phyloP scores from a whole-genome alignment of 257 asterid genomes.

The Forsythia viridissima region DNA sequence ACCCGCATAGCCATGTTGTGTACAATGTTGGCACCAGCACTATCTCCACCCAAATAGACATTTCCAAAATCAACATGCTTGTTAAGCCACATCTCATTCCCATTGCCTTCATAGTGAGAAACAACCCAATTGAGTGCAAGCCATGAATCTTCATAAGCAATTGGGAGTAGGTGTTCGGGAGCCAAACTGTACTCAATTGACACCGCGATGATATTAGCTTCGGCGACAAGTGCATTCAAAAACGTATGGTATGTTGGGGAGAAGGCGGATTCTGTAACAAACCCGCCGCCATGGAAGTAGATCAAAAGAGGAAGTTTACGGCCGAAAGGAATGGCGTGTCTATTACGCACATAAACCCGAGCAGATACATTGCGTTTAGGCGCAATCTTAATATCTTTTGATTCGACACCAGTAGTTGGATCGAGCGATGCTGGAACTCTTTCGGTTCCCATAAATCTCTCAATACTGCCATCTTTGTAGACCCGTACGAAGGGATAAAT shows the following conservation, averaged over 20 bases:
- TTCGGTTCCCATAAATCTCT: conserved; percentile 36
- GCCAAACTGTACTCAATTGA: conserved; percentile 49
- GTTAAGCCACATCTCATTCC: conserved; percentile 29
- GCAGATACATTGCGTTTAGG: conserved; percentile 18
- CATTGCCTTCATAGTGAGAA: conserved; percentile 24
- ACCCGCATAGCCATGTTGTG: conserved; percentile 34
- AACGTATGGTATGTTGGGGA: conserved; percentile 40
- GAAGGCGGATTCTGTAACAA: conserved; percentile 39
- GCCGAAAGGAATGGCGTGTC: background rate
- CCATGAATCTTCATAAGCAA: conserved; percentile 36
- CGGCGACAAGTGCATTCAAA: conserved; percentile 27
- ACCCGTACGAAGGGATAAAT: conserved; percentile 39
- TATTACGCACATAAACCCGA: conserved; percentile 30
- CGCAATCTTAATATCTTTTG: conserved; percentile 30
- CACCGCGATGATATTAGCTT: conserved; percentile 26
- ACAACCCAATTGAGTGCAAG: conserved; percentile 33
- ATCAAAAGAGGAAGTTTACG: conserved; percentile 34
- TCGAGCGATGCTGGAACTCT: conserved; percentile 28
- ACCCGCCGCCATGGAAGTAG: conserved; percentile 53
- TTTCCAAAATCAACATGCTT: conserved; percentile 25
- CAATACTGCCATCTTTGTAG: conserved; percentile 35
- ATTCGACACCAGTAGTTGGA: conserved; percentile 30
- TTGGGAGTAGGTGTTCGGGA: conserved; percentile 43
- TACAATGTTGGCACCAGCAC: conserved; percentile 38
- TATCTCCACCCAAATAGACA: conserved; percentile 41